These are phyloP conservation scores for Plasmodium billcollinsi DNA, from an alignment of 169 alveolate genomes.

Conservation along the genomic window DNA sequence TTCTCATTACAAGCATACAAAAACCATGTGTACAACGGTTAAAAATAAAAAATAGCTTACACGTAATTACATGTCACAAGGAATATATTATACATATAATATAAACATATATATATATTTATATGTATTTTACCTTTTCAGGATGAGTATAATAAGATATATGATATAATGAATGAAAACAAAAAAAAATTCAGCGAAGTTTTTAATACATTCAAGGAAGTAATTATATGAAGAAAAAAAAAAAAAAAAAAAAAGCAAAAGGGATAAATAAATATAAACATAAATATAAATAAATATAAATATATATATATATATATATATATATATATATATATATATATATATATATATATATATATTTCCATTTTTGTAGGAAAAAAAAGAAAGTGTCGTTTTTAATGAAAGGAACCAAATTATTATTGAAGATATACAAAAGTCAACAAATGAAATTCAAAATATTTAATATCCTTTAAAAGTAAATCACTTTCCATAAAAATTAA, in stretches of 20 bases:
- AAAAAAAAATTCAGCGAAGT: constrained; percentile 36
- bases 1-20: constrained; percentile 13
- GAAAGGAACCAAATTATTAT: constrained; percentile 50
- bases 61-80: background rate
- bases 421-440: constrained; percentile 50
- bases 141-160: constrained; percentile 34
- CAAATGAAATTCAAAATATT: constrained; percentile 29
- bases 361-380: constrained; percentile 33
- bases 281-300: background rate
- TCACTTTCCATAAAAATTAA: background rate
- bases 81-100: background rate
- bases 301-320: background rate
- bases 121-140: background rate
- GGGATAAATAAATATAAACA: background rate
- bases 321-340: background rate
- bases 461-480: background rate
- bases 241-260: background rate
- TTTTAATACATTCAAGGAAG: constrained; percentile 48
- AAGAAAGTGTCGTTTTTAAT: constrained; percentile 46
- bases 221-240: background rate
- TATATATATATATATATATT: background rate
- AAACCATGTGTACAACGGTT: constrained; percentile 11
- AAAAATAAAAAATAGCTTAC: background rate
- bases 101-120: background rate
- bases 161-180: constrained; percentile 58